Conservation (phyloP, 2,329 filamentous ascomycete genomes). For the Hypoxylon sp. region DNA sequence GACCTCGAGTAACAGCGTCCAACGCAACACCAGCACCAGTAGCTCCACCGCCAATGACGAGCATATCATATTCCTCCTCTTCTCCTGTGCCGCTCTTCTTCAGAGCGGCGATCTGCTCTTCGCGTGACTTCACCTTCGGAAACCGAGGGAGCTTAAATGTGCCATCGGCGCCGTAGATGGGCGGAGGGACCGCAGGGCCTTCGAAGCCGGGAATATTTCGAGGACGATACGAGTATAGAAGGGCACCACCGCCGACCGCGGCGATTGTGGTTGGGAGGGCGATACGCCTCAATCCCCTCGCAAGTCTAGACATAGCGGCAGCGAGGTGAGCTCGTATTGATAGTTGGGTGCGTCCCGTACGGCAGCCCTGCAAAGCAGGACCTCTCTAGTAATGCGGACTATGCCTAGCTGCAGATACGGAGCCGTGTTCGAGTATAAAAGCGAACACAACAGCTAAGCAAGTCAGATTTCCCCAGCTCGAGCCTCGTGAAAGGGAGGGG, state of each 20-base stretch:
- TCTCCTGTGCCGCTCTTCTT: slow-evolving; percentile 61
- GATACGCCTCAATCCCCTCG: slow-evolving; percentile 59
- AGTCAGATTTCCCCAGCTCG: slow-evolving; percentile 17
- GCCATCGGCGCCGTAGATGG: slow-evolving; percentile 77
- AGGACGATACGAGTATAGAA: slow-evolving; percentile 74
- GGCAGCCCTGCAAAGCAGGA: slow-evolving; percentile 19
- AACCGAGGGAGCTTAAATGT: slow-evolving; percentile 77
- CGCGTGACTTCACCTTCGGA: slow-evolving; percentile 72
- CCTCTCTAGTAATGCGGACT: slow-evolving; percentile 15
- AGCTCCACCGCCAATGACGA: slow-evolving; percentile 79
- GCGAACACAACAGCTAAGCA: slow-evolving; percentile 25
- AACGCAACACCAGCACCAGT: slow-evolving; percentile 80
- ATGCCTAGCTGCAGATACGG: slow-evolving; percentile 22
- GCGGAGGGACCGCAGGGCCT: slow-evolving; percentile 77
- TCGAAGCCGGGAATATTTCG: slow-evolving; percentile 80
- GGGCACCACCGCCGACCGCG: slow-evolving; percentile 60
- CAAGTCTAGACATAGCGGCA: slow-evolving; percentile 52
- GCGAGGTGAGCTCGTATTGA: slow-evolving; percentile 24
- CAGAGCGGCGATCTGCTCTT: slow-evolving; percentile 75
- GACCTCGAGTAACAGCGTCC: slow-evolving; percentile 78
- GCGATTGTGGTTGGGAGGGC: slow-evolving; percentile 61
- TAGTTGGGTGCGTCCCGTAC: slow-evolving; percentile 17
- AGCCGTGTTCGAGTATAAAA: slow-evolving; percentile 21
- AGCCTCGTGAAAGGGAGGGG: slow-evolving; percentile 15
- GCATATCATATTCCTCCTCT: slow-evolving; percentile 75